Evolutionary conservation across 140 eudicot species (phyloP).

Genomic region (Oenanthe javanica): DNA sequence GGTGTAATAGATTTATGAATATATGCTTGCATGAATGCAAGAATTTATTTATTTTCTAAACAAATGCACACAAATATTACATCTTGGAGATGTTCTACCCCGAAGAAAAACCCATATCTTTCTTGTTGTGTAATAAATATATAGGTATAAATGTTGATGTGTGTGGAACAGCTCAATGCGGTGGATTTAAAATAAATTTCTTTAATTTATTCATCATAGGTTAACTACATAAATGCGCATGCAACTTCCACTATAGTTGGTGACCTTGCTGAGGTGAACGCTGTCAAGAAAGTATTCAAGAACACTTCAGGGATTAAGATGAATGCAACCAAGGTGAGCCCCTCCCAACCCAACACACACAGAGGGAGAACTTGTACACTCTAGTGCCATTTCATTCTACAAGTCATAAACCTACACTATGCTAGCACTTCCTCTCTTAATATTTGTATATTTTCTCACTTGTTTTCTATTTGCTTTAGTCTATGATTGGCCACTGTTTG

Average conservation of each 20-base stretch:
- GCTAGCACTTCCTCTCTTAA: neutral
- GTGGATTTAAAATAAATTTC: neutral
- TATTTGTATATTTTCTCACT: neutral
- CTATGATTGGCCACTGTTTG: constrained; percentile 98
- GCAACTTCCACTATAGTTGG: constrained; percentile 96
- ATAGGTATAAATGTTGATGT: neutral
- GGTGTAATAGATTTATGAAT: neutral
- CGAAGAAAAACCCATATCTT: neutral
- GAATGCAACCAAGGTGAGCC: constrained; percentile 81
- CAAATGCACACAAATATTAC: neutral
- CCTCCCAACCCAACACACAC: neutral
- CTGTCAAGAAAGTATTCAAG: constrained; percentile 91
- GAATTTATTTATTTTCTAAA: neutral
- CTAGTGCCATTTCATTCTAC: constrained; percentile 3
- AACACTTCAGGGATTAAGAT: constrained; percentile 73
- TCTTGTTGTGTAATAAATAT: neutral
- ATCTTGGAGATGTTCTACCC: neutral
- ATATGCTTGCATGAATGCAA: neutral
- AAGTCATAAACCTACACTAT: neutral
- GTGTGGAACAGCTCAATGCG: neutral
- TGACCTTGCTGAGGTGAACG: constrained; percentile 92
- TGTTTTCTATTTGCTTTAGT: constrained; percentile 41
- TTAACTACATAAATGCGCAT: constrained; percentile 93
- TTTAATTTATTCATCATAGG: constrained; percentile 34
- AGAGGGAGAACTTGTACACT: neutral